These are phyloP conservation scores for Globisporangium viniferum DNA, from an alignment of 352 stramenopile species.

Conservation along the genomic window DNA sequence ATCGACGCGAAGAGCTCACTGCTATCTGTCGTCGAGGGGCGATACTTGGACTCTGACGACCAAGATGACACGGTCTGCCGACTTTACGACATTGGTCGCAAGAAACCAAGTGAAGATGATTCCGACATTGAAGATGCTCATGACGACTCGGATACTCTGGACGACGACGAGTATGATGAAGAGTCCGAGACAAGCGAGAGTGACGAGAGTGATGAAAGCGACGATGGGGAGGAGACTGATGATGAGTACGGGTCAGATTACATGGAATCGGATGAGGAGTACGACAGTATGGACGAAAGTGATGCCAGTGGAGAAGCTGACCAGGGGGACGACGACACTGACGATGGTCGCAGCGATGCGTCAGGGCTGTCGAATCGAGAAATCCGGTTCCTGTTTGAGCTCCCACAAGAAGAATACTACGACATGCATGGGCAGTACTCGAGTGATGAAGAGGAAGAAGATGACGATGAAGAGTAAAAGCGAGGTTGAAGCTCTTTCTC, in stretches of 20 bases:
- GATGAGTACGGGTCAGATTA: constrained; percentile 43
- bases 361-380: constrained; percentile 48
- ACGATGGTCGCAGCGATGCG: constrained; percentile 20
- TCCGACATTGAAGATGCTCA: constrained; percentile 81
- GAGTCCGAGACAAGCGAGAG: constrained; percentile 46
- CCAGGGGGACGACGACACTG: constrained; percentile 25
- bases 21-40: constrained; percentile 69
- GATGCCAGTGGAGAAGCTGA: constrained; percentile 20
- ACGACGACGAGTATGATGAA: constrained; percentile 80
- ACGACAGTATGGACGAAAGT: constrained; percentile 34
- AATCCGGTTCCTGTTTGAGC: constrained; percentile 67
- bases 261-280: constrained; percentile 27
- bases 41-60: constrained; percentile 58
- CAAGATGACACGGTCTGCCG: constrained; percentile 81
- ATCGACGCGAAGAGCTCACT: constrained; percentile 65
- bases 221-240: constrained; percentile 35
- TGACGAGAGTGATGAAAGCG: constrained; percentile 39
- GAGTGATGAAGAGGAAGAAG: constrained; percentile 69
- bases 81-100: constrained; percentile 86
- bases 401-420: constrained; percentile 70
- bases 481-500: not conserved
- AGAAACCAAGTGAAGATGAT: constrained; percentile 82
- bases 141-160: constrained; percentile 63
- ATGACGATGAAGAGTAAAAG: constrained; percentile 30
- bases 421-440: constrained; percentile 75